These are phyloP conservation scores for Lactarius sanguifluus DNA, from an alignment of 768 basidiomycete genomes.

Conservation along the genomic window DNA sequence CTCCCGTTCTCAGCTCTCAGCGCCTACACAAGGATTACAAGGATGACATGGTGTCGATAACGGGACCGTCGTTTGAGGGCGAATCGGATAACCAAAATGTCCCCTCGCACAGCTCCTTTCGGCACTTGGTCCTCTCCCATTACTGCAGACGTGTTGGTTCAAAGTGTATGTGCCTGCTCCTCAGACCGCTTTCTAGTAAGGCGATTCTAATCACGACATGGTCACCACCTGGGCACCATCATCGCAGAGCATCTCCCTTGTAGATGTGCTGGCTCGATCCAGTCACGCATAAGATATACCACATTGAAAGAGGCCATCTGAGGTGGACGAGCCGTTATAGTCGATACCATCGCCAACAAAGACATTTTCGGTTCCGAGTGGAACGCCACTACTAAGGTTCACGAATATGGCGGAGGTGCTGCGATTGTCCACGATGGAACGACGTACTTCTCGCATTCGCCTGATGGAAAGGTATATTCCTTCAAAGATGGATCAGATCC, in stretches of 20 bases:
- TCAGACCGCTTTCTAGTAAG: neutral
- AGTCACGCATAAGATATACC: conserved; percentile 46
- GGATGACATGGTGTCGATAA: too few species aligned
- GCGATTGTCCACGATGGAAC: conserved; percentile 51
- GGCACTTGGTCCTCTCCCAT: conserved; percentile 28
- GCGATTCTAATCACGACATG: neutral
- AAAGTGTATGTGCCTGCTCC: neutral
- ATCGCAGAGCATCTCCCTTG: conserved; percentile 35
- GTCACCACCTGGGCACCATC: neutral
- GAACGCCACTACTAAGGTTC: conserved; percentile 57
- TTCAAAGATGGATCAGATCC: conserved; percentile 37
- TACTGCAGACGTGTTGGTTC: conserved; percentile 22
- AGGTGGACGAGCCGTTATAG: conserved; percentile 57
- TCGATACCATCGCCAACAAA: conserved; percentile 47
- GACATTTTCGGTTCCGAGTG: conserved; percentile 57
- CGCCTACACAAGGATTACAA: too few species aligned
- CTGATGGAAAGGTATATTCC: conserved; percentile 56
- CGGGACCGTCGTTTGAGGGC: too few species aligned
- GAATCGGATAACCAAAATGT: neutral
- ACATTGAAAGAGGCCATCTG: conserved; percentile 61
- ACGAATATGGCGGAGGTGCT: conserved; percentile 72
- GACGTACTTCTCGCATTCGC: conserved; percentile 59
- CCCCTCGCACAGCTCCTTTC: conserved; percentile 19
- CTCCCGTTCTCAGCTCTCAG: neutral
- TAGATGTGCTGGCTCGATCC: conserved; percentile 56